Base-by-base conservation (phyloP, 2,329 filamentous ascomycete genomes). In the Pyricularia pennisetigena region DNA sequence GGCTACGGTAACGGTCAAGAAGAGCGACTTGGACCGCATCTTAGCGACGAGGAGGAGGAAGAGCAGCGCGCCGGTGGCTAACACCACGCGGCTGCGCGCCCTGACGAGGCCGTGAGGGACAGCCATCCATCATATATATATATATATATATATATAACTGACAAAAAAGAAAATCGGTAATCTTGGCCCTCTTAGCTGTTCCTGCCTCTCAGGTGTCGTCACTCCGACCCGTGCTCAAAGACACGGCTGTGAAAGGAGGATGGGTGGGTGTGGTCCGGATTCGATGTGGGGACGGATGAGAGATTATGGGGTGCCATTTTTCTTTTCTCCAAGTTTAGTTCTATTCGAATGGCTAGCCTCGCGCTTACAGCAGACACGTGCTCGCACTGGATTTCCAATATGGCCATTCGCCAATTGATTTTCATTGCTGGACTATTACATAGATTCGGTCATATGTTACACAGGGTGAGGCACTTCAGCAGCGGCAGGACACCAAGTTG, bases 11-110 rank as follows among this genome's bases (percentile, higher is more conserved):
- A 61, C 29, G 26, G 63, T 24, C 29, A 35, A 16, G 29, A 65
- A 65, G 20, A 65, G 23, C 29, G 63, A 41, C 29, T 66, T 41
- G 65, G 30, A 67, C 57, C 57, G 57, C 57, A 62, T 70, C 67
- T 64, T 65, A 66, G 64, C 62, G 63, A 69, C 49, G 14, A 61
- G 57, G 57, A 61, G 23, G 57, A 61, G 23, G 23, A 61, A 28
- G 57, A 61, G 57, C 57, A 61, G 57, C 57, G 28, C 23, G 57
- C 57, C 57, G 23, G 57, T 61, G 8, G 57, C 57, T 16, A 61
- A 28, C 9, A 61, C 23, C 23, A 61, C 23, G 4, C 57, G 57
- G 24, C 57, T 61, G n/a, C 57, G n/a, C 57, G 23, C 9, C 23
- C n/a, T 61, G 24, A 28, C 57, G 23, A n/a, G 57, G 7, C 23